phyloP scores from a whole-genome alignment of 768 basidiomycete species.

The Xerocomellus intermedius region DNA sequence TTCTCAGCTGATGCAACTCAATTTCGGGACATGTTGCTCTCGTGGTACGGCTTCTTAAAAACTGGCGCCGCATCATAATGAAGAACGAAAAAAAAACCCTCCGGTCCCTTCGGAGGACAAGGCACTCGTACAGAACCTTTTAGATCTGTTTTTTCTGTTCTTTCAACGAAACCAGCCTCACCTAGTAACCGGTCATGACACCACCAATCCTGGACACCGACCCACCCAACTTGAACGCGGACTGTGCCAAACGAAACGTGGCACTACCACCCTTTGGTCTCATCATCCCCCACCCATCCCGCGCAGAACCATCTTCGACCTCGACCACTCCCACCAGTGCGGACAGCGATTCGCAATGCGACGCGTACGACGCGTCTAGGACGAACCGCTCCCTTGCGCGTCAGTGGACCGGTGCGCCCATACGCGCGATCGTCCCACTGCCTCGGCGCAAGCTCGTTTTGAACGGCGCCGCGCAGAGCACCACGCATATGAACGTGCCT shows the following conservation, averaged over 20 bases:
- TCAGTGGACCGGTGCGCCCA: constrained; percentile 21
- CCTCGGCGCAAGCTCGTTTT: constrained; percentile 12
- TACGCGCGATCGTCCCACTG: constrained; percentile 23
- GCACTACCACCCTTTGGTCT: background rate
- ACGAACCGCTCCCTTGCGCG: background rate
- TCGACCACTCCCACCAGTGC: too few species aligned
- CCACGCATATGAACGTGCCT: background rate
- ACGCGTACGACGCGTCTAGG: background rate
- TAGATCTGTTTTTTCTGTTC: too few species aligned
- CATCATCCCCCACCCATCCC: background rate
- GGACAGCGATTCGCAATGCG: background rate
- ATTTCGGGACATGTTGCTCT: constrained; percentile 8
- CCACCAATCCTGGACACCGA: constrained; percentile 2
- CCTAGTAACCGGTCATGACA: constrained; percentile 4
- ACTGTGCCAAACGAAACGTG: constrained; percentile 1
- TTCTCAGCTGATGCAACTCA: background rate
- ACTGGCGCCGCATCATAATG: constrained; percentile 1
- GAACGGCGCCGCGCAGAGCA: background rate
- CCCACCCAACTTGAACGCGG: background rate
- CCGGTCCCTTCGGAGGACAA: background rate
- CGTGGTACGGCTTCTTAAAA: background rate
- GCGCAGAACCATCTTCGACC: background rate
- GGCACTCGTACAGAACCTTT: background rate
- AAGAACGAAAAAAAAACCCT: background rate
- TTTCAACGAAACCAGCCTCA: too few species aligned